Evolutionary conservation across 2,329 filamentous ascomycete species (phyloP).

Genomic region (Trichoderma koningii): DNA sequence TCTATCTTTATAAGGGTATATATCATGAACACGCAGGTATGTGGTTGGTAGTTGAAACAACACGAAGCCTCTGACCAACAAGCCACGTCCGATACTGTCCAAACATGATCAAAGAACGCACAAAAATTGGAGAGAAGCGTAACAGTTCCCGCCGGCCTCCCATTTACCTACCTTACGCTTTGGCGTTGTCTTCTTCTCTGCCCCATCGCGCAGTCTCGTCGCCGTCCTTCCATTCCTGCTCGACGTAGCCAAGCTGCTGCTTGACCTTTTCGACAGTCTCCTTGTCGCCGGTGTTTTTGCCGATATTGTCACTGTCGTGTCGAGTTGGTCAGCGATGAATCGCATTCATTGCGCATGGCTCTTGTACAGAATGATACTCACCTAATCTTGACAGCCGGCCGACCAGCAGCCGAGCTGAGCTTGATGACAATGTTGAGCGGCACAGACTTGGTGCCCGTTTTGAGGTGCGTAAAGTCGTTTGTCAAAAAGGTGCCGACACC

Average conservation of each 20-base stretch:
- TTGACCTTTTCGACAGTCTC: conserved; percentile 81
- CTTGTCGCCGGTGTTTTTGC: conserved; percentile 92
- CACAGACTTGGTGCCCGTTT: conserved; percentile 77
- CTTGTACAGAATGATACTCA: conserved; percentile 30
- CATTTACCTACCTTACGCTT: conserved; percentile 17
- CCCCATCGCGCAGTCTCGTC: conserved; percentile 87
- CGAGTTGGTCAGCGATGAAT: background rate
- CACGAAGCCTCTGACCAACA: background rate
- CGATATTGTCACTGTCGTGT: conserved; percentile 66
- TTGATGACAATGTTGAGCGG: conserved; percentile 99
- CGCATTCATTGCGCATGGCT: no score
- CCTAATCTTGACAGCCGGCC: conserved; percentile 86
- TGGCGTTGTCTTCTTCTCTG: conserved; percentile 46
- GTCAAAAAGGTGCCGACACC: conserved; percentile 95
- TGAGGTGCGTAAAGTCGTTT: conserved; percentile 81
- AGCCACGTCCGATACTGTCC: no score
- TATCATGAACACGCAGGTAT: conserved; percentile 3
- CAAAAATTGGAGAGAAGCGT: background rate
- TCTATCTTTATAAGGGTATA: conserved; percentile 25
- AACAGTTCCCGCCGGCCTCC: no score
- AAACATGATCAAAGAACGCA: no score
- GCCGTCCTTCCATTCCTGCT: conserved; percentile 79
- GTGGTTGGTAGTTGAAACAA: background rate
- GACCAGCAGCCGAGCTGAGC: conserved; percentile 78
- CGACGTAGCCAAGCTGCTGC: conserved; percentile 78